These are phyloP conservation scores for Phytophthora agathidicida DNA, from an alignment of 352 stramenopile genomes.

Conservation along the genomic window DNA sequence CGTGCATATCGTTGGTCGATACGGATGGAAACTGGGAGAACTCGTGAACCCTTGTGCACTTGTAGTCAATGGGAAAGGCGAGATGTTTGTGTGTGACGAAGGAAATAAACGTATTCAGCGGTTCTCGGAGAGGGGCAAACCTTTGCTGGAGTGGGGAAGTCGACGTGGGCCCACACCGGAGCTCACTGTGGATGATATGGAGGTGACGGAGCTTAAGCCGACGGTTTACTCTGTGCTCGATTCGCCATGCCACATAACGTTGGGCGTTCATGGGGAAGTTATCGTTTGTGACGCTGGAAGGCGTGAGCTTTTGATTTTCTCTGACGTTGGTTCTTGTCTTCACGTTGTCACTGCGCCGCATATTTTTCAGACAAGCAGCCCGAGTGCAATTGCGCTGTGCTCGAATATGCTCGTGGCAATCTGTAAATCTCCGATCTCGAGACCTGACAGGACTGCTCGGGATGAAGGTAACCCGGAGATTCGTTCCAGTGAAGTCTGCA, in stretches of 20 bases:
- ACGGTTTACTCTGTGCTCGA: constrained; percentile 39
- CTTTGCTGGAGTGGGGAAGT: constrained; percentile 53
- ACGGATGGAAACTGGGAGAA: constrained; percentile 38
- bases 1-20: constrained; percentile 41
- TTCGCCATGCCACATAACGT: constrained; percentile 15
- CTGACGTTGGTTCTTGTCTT: constrained; percentile 43
- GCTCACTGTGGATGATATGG: neutral
- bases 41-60: constrained; percentile 48
- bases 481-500: neutral
- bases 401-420: constrained; percentile 23
- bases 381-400: constrained; percentile 31
- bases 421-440: neutral
- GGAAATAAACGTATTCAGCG: constrained; percentile 70
- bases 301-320: constrained; percentile 49
- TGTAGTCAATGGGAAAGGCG: constrained; percentile 43
- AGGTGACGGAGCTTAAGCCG: constrained; percentile 1
- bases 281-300: constrained; percentile 48
- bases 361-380: constrained; percentile 7
- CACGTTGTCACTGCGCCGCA: constrained; percentile 23
- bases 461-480: neutral
- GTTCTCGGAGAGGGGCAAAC: constrained; percentile 48
- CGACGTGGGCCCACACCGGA: constrained; percentile 15
- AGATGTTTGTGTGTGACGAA: constrained; percentile 65
- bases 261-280: constrained; percentile 40
- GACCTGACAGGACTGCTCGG: neutral